Evolutionary conservation across 164 flowering plant genomes (phyloP), one percentile per base, ranked within the genome.

Genomic region (Akebia trifoliata): DNA sequence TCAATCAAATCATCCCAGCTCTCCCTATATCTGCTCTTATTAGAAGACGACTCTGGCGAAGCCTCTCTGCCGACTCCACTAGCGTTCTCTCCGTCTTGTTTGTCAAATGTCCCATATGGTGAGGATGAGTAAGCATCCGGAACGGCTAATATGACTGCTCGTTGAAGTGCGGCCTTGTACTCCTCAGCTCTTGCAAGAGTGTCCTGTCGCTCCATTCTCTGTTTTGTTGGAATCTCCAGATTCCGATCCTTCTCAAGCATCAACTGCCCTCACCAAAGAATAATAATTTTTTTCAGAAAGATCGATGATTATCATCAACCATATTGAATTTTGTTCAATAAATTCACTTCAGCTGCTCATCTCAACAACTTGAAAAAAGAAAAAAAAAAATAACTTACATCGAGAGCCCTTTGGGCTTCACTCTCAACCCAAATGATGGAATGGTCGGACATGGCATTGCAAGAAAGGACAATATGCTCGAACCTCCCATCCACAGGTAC

Each of bases 401-500:
- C 76, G 26, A 77, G 62, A 40, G 92, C 86, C 61, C 74, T 78
- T 65, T 76, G 80, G 6, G 87, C 79, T 72, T 85, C 91, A 60
- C 77, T 62, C 62, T 81, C 81, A 39, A 85, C 79, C 81, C 85
- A 77, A 59, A 79, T 75, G 57, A 85, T 81, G 21, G 79, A 72
- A 71, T 84, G 90, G 62, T 84, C 87, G 9, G 82, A 60, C 22
- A 80, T 78, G 38, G 80, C 76, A 74, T 80, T 82, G 74, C 87
- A 85, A 24, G 91, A 85, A 25, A 85, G 80, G 51, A 80, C 81
- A 25, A 85, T 69, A 60, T 77, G 82, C 67, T 82, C 91, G 57
- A 85, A 82, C 63, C 92, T 77, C 22, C 88, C 92, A 68, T 83
- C 85, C 39, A 85, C 92, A 17, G 92, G 88, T 25, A 85, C 85